Percentiles rank a stretch among this genome's conserved stretches.
Evolutionary conservation across 1,284 basidiomycete species (phyloP).

Genomic region (Ceratobasidium sp.): DNA sequence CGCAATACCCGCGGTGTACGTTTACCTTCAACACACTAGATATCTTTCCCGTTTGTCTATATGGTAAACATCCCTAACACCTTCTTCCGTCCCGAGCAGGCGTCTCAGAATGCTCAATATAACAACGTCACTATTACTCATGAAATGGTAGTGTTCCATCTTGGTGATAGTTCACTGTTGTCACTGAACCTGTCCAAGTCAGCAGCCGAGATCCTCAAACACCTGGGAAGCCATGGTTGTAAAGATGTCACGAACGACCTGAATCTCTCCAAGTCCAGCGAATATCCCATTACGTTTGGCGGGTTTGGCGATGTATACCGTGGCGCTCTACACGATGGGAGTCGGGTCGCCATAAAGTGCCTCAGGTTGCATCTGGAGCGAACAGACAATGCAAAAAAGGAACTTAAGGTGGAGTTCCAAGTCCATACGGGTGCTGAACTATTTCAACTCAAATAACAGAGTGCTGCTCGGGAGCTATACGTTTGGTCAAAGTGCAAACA

Average conservation of each 20-base stretch:
- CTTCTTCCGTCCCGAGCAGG: no score
- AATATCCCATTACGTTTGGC: conserved; percentile 1
- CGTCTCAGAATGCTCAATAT: no score
- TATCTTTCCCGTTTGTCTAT: no score
- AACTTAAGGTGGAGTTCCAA: neutral
- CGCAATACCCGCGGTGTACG: no score
- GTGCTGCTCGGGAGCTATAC: neutral
- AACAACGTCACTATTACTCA: no score
- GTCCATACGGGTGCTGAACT: neutral
- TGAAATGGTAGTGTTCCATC: no score
- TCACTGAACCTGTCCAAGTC: no score
- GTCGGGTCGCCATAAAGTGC: neutral
- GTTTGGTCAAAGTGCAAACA: neutral
- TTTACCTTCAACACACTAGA: no score
- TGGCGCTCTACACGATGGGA: no score
- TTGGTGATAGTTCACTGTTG: no score
- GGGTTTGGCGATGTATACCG: conserved; percentile 23
- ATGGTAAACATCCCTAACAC: no score
- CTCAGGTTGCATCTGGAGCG: neutral
- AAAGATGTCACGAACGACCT: neutral
- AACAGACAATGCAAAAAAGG: neutral
- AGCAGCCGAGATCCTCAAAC: neutral
- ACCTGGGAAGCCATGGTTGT: conserved; percentile 10
- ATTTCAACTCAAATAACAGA: neutral
- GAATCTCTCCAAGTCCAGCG: neutral